Percentiles rank a stretch among this genome's conserved stretches.
phyloP scores from a whole-genome alignment of 495 filamentous ascomycete genomes.

The Immersiella caudata region DNA sequence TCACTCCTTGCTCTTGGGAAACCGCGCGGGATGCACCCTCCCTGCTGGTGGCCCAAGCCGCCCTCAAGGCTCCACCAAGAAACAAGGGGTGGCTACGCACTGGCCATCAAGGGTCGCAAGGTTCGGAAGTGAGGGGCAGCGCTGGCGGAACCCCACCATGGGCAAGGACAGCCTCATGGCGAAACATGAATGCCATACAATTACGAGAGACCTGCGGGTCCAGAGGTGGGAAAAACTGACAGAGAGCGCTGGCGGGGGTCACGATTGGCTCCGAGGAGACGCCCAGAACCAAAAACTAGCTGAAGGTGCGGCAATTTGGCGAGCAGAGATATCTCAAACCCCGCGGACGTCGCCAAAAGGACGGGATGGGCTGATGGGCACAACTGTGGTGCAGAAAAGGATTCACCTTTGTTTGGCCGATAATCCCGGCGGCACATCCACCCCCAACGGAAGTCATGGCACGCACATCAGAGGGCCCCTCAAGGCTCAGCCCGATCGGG shows the following conservation, averaged over 20 bases:
- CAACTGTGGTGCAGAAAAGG: background rate
- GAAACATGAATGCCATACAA: slow-evolving; percentile 6
- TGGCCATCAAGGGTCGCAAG: no score
- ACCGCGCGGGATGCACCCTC: no score
- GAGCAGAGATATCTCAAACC: slow-evolving; percentile 9
- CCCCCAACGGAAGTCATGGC: background rate
- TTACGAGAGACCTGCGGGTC: slow-evolving; percentile 17
- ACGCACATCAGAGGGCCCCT: background rate
- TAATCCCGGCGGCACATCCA: slow-evolving; percentile 7
- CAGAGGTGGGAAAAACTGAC: background rate
- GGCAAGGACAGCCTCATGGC: background rate
- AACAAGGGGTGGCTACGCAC: no score
- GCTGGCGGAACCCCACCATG: background rate
- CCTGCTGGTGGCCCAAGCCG: no score
- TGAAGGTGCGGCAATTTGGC: slow-evolving; percentile 15
- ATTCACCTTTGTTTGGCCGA: slow-evolving; percentile 2
- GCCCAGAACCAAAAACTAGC: slow-evolving; percentile 3
- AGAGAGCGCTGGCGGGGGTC: background rate
- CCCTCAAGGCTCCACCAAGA: no score
- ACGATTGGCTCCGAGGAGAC: background rate
- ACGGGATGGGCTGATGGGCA: slow-evolving; percentile 6
- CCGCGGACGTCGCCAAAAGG: background rate
- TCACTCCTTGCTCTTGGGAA: no score
- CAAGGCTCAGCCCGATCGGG: background rate
- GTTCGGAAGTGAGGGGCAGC: no score